Evolutionary conservation across 2,329 filamentous ascomycete species (phyloP), one percentile per base, ranked within the genome.

Genomic region (Colletotrichum cereale): DNA sequence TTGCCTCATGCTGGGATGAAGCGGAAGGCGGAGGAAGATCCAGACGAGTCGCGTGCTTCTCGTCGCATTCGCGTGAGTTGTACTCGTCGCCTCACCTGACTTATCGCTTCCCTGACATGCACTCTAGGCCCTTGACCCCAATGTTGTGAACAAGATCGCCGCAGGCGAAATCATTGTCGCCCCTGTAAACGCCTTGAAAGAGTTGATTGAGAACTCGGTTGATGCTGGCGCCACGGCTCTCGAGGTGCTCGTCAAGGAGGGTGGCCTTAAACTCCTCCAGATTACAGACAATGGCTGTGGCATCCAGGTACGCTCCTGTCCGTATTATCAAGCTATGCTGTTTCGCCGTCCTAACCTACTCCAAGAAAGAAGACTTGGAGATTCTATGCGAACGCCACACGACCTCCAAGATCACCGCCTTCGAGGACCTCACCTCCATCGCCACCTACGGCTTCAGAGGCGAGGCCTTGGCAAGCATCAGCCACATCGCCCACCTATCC

Each of bases 161-260:
- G 96, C 96, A 0, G 96, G 96, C 26, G 96, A 99, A 81, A 99
- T 99, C 77, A 99, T 99, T 72, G 95, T 99, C 60, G 96, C 96
- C 2, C 97, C 96, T 0, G 95, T 98, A 36, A 94, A 99, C 81
- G 96, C 97, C 3, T 83, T 99, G 68, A 99, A 99, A 82, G 96
- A 99, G 80, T 85, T 99, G 61, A 95, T 99, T 16, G 96, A 99
- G 80, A 99, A 99, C 77, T 92, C 96, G 5, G 95, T 99, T 21
- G 97, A 99, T 82, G 96, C 97, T n/a, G 96, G 96, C 6, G 93
- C 96, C 3, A 98, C 96, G 0, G 90, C 92, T 2, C 84, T 99
- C 56, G 96, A 99, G 79, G 92, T 99, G 24, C 80, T 98, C 5
- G 93, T 97, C 76, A 98, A 97, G 81, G 96, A 99, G 57, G 96